These are phyloP conservation scores for Naegleria gruberi DNA, from an alignment of 208 protist species.

Conservation along the genomic window DNA sequence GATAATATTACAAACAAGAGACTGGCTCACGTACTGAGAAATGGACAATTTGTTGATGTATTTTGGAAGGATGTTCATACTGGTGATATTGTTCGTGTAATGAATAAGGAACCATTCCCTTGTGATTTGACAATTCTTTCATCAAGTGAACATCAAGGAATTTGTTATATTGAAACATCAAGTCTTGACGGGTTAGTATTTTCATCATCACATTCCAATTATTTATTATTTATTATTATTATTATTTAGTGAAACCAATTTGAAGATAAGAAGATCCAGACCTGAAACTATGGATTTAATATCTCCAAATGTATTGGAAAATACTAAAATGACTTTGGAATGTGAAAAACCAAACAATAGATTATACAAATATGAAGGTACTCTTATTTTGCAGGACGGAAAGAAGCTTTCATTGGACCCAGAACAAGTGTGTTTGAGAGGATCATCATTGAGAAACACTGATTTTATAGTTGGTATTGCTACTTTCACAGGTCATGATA, in stretches of 20 bases:
- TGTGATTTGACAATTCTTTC: slow-evolving; percentile 10
- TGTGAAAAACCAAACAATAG: not conserved
- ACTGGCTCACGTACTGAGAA: not conserved
- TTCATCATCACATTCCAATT: not conserved
- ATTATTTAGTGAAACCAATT: not conserved
- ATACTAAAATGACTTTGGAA: not conserved
- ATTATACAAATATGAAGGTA: not conserved
- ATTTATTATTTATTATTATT: not conserved
- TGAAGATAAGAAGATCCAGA: not conserved
- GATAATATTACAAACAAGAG: not conserved
- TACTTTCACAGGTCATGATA: slow-evolving; percentile 44
- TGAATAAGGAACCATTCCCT: slow-evolving; percentile 19
- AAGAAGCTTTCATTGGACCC: not conserved
- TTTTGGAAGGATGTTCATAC: not conserved
- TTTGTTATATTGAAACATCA: slow-evolving; percentile 23
- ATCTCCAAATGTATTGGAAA: not conserved
- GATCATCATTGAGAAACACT: slow-evolving; percentile 46
- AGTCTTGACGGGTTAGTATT: slow-evolving; percentile 16
- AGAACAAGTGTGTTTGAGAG: not conserved
- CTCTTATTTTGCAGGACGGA: not conserved
- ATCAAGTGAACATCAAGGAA: not conserved
- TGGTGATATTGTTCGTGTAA: slow-evolving; percentile 17
- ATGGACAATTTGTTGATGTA: not conserved
- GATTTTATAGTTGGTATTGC: slow-evolving; percentile 42
- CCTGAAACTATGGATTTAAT: not conserved